A percentile compares a stretch with the other conserved stretches of the same genome.
phyloP scores from a whole-genome alignment of 768 basidiomycete genomes.

The Gloeopeniophorella convolvens region DNA sequence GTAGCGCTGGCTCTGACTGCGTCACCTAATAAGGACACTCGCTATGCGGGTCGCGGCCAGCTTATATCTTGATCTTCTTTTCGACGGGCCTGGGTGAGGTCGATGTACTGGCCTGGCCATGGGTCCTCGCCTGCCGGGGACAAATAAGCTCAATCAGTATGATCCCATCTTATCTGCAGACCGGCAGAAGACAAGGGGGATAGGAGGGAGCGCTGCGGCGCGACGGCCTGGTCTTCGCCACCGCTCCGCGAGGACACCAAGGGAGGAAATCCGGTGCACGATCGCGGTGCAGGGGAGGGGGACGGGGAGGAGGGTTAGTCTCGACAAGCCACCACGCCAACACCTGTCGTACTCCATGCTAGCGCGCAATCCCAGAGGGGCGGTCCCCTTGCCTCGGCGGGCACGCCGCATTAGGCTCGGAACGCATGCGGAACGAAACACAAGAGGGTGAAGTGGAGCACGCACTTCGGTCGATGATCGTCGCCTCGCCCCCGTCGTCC shows the following conservation, averaged over 20 bases:
- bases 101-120: conserved; percentile 71
- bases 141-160: conserved; percentile 9
- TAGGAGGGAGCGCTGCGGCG: conserved; percentile 8
- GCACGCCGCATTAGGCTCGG: no score
- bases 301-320: conserved; percentile 1
- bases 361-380: not conserved
- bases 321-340: conserved; percentile 1
- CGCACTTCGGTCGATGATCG: conserved; percentile 71
- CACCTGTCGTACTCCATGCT: conserved; percentile 4
- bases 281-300: no score
- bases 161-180: conserved; percentile 8
- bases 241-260: no score
- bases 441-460: conserved; percentile 15
- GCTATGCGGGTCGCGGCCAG: conserved; percentile 67
- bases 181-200: conserved; percentile 4
- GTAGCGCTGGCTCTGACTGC: not conserved
- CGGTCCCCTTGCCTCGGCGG: not conserved
- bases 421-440: conserved; percentile 1
- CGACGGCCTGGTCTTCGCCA: no score
- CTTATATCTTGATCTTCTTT: conserved; percentile 49
- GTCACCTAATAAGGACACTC: conserved; percentile 7
- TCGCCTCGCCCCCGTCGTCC: conserved; percentile 38
- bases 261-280: no score
- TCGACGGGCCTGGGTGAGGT: conserved; percentile 56
- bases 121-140: conserved; percentile 59